Percentiles rank a stretch among this genome's conserved stretches.
Evolutionary conservation across 2,329 filamentous ascomycete genomes (phyloP).

Genomic region (Cryphonectria japonica): DNA sequence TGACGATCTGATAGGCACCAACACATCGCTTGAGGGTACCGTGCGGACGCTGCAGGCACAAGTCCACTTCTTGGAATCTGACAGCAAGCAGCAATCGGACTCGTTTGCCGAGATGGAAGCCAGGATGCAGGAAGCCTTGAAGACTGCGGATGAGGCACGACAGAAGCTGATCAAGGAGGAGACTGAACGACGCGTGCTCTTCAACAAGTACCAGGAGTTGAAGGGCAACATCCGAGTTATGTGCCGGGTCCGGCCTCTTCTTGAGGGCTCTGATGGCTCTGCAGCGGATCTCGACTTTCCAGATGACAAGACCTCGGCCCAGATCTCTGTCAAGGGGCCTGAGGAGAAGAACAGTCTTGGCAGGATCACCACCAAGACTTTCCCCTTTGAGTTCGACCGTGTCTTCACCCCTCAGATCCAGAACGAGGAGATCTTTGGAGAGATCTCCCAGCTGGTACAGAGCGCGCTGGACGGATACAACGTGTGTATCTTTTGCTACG

Average conservation of each 20-base stretch:
- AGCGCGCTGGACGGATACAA: constrained; percentile 97
- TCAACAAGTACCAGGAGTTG: constrained; percentile 97
- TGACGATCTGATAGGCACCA: constrained; percentile 62
- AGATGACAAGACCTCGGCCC: constrained; percentile 81
- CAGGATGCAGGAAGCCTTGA: constrained; percentile 76
- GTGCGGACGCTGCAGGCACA: constrained; percentile 78
- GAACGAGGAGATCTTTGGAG: constrained; percentile 89
- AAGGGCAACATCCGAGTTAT: constrained; percentile 99
- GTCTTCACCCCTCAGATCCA: constrained; percentile 80
- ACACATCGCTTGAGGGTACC: constrained; percentile 72
- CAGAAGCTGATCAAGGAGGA: constrained; percentile 91
- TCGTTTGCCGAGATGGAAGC: constrained; percentile 82
- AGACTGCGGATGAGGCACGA: constrained; percentile 69
- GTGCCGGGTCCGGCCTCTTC: constrained; percentile 85
- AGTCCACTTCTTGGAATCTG: constrained; percentile 87
- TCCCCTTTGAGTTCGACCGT: constrained; percentile 89
- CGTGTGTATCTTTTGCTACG: constrained; percentile 98
- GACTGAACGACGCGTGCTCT: constrained; percentile 84
- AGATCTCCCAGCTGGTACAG: constrained; percentile 96
- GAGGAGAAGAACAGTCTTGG: constrained; percentile 83
- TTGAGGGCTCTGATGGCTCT: constrained; percentile 62
- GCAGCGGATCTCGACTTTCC: constrained; percentile 79
- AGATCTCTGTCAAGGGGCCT: constrained; percentile 81
- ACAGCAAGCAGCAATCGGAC: constrained; percentile 85
- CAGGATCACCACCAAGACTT: constrained; percentile 74